Evolutionary conservation across 371 early-diverging fungal genomes (phyloP), one percentile per base, ranked within the genome.

Genomic region (Actinomortierella ambigua): DNA sequence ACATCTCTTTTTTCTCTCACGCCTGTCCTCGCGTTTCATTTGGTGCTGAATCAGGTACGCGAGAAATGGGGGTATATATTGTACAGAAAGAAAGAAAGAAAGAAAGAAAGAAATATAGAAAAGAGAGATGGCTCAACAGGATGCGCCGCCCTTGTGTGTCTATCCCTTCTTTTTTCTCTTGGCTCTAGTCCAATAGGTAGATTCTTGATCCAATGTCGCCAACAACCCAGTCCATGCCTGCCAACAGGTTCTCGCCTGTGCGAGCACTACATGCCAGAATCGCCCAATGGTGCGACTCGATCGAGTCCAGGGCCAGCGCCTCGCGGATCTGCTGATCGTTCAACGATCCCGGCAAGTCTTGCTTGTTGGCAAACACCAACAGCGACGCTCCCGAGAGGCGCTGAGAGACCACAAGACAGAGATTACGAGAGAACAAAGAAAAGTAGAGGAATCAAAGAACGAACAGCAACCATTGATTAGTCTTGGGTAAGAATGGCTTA

Each of bases 291-390:
- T 97, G 97, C 1, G 92, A 89, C 51, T 84, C 81, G 55, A 95
- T 93, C 15, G 76, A 59, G 53, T 91, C 87, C 29, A 97, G 80
- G 0, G 81, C 85, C 27, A 98, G 78, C 9, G 84, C 80, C 68
- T 89, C 76, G 17, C 82, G 81, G n/a, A 97, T 88, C 51, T 95
- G 89, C 40, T 85, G 78, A 26, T 82, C 82, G 2, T 83, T 75
- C 50, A 95, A 65, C 1, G 97, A 95, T 6, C 94, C 91, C 0
- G 90, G 83, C 17, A 98, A 79, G 79, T 99, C 99, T 77, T 97
- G 97, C 79, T 99, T 97, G 75, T 98, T 97, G 20, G 97, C 98
- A 77, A 96, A 90, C 4, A 98, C 93, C 53, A 97, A 77, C 42
- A 98, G 70, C 15, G 97, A 91, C 0, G 95, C 97, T 9, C 96